Evolutionary conservation across 805 yeast genomes (phyloP).

Genomic region (Suhomyces vadensis): DNA sequence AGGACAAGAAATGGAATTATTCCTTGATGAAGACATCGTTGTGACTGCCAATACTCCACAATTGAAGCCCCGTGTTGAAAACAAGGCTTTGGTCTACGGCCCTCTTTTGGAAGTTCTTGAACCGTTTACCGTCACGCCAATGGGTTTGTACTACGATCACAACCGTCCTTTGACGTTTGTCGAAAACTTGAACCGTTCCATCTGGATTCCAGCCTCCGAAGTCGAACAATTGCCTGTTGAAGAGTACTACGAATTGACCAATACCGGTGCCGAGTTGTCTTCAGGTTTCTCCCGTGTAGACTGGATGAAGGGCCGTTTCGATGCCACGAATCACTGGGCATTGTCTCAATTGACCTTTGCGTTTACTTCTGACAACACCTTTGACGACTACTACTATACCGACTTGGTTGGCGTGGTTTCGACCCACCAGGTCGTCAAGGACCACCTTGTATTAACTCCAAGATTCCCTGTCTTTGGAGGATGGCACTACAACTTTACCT

Average conservation of each 20-base stretch:
- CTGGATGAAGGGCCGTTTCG: conserved; percentile 61
- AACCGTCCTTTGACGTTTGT: conserved; percentile 65
- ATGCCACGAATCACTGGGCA: conserved; percentile 52
- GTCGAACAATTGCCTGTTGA: conserved; percentile 68
- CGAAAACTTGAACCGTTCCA: conserved; percentile 61
- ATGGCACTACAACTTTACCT: conserved; percentile 92
- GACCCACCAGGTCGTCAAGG: conserved; percentile 53
- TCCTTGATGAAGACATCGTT: conserved; percentile 18
- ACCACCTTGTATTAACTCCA: conserved; percentile 66
- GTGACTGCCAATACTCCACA: conserved; percentile 26
- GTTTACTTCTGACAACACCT: conserved; percentile 40
- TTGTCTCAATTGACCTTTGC: conserved; percentile 60
- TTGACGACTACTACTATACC: conserved; percentile 67
- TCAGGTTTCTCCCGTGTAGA: conserved; percentile 80
- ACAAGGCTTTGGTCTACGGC: conserved; percentile 51
- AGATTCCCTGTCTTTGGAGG: conserved; percentile 95
- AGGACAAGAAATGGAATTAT: conserved; percentile 48
- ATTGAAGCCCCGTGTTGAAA: conserved; percentile 37
- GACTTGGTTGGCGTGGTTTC: conserved; percentile 94
- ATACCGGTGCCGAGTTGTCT: conserved; percentile 69
- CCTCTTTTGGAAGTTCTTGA: conserved; percentile 46
- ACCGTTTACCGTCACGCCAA: conserved; percentile 49
- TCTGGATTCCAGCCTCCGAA: conserved; percentile 89
- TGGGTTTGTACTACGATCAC: conserved; percentile 62
- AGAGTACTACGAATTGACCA: conserved; percentile 80